Conservation (phyloP, 2,329 filamentous ascomycete species). For the Emergomyces pasteurianus region DNA sequence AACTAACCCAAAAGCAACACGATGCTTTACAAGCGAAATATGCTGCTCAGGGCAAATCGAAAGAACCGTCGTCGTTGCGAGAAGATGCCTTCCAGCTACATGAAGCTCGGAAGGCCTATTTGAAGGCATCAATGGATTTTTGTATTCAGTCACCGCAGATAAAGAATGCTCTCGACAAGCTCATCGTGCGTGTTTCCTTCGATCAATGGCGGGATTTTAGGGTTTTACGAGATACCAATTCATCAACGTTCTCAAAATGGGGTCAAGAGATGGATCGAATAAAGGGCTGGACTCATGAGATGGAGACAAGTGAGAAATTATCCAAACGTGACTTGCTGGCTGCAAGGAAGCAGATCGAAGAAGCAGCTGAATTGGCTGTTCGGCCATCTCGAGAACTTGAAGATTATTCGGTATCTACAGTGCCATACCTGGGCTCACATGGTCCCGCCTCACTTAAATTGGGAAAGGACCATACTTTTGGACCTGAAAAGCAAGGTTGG, state of each 20-base stretch:
- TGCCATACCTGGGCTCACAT: slow-evolving; percentile 67
- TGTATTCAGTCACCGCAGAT: slow-evolving; percentile 79
- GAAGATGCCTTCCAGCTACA: slow-evolving; percentile 95
- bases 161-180: slow-evolving; percentile 68
- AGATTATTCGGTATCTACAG: slow-evolving; percentile 80
- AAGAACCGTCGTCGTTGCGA: slow-evolving; percentile 78
- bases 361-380: slow-evolving; percentile 55
- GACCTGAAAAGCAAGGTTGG: slow-evolving; percentile 85
- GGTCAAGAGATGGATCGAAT: slow-evolving; percentile 79
- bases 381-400: slow-evolving; percentile 87
- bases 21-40: slow-evolving; percentile 75
- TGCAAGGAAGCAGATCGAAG: slow-evolving; percentile 71
- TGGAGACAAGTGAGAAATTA: slow-evolving; percentile 75
- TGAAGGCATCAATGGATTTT: slow-evolving; percentile 89
- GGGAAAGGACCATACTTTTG: slow-evolving; percentile 29
- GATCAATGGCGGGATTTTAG: slow-evolving; percentile 86
- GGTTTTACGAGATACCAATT: slow-evolving; percentile 53
- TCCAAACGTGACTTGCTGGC: slow-evolving; percentile 72
- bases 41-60: slow-evolving; percentile 74
- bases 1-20: slow-evolving; percentile 70
- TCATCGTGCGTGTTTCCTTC: slow-evolving; percentile 71
- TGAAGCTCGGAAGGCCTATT: slow-evolving; percentile 79
- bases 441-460: slow-evolving; percentile 53
- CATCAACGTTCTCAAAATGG: slow-evolving; percentile 52
- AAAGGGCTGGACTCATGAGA: slow-evolving; percentile 83